Conservation (phyloP, 805 yeast genomes). For the Wickerhamomyces rabaulensis region DNA sequence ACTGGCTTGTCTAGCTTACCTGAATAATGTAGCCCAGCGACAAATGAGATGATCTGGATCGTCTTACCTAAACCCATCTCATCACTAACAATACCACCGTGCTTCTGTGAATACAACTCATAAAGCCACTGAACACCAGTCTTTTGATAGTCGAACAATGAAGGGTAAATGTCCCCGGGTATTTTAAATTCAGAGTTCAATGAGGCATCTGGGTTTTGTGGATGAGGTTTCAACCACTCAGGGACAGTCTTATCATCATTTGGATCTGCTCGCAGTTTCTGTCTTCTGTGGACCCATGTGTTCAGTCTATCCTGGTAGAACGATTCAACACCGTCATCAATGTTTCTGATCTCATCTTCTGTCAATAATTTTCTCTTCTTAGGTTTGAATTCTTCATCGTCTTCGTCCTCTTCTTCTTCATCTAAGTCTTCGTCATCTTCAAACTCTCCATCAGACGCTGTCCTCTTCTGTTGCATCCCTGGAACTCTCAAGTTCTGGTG, state of each 20-base stretch:
- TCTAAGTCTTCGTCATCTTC: conserved; percentile 12
- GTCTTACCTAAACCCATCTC: conserved; percentile 99
- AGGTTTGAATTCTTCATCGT: conserved; percentile 7
- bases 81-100: conserved; percentile 96
- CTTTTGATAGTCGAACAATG: conserved; percentile 87
- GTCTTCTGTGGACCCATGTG: conserved; percentile 54
- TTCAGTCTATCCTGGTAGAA: conserved; percentile 55
- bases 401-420: conserved; percentile 13
- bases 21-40: conserved; percentile 88
- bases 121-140: conserved; percentile 98
- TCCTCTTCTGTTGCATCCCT: conserved; percentile 15
- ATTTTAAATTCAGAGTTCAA: conserved; percentile 64
- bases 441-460: conserved; percentile 1
- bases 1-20: conserved; percentile 71
- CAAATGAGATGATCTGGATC: conserved; percentile 82
- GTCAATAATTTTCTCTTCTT: conserved; percentile 15
- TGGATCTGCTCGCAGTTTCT: conserved; percentile 32
- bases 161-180: conserved; percentile 88
- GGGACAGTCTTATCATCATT: conserved; percentile 21
- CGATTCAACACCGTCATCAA: conserved; percentile 80
- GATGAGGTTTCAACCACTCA: conserved; percentile 79
- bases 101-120: conserved; percentile 82
- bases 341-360: conserved; percentile 34
- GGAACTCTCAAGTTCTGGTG: conserved; percentile 22
- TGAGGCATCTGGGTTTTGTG: conserved; percentile 67